A percentile compares a stretch with the other conserved stretches of the same genome.
phyloP scores from a whole-genome alignment of 768 basidiomycete species.

The Calocybe indica region DNA sequence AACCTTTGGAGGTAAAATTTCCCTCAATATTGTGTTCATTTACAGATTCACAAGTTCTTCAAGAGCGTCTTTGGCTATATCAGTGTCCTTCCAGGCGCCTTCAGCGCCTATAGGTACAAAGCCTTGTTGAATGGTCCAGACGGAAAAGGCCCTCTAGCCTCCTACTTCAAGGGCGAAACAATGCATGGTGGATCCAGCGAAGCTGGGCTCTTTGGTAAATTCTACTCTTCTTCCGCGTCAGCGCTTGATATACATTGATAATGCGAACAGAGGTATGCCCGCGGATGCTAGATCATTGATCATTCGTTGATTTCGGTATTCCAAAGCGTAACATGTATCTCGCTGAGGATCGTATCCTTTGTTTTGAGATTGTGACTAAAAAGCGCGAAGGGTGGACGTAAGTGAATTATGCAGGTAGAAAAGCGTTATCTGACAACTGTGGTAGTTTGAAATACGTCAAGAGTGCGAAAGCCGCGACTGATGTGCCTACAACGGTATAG shows the following conservation, averaged over 20 bases:
- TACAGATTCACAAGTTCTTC: background rate
- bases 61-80: conserved; percentile 84
- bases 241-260: background rate
- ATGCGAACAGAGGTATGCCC: no score
- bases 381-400: conserved; percentile 79
- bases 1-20: conserved; percentile 75
- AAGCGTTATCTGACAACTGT: conserved; percentile 3
- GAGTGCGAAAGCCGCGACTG: conserved; percentile 92
- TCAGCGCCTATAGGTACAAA: conserved; percentile 87
- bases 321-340: conserved; percentile 85
- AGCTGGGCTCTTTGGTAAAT: conserved; percentile 66
- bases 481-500: conserved; percentile 77
- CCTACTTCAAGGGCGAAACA: conserved; percentile 90
- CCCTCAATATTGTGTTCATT: background rate
- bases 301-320: conserved; percentile 10
- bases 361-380: conserved; percentile 92
- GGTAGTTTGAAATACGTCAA: conserved; percentile 80
- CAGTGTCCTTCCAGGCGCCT: conserved; percentile 86
- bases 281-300: no score
- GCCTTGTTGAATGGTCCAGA: conserved; percentile 83
- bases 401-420: conserved; percentile 22
- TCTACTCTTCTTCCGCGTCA: background rate
- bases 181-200: conserved; percentile 62
- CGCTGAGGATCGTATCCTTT: conserved; percentile 86
- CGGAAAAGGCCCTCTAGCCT: conserved; percentile 85